Evolutionary conservation across 2,329 filamentous ascomycete species (phyloP), one percentile per base, ranked within the genome.

Genomic region (Talaromyces sp.): DNA sequence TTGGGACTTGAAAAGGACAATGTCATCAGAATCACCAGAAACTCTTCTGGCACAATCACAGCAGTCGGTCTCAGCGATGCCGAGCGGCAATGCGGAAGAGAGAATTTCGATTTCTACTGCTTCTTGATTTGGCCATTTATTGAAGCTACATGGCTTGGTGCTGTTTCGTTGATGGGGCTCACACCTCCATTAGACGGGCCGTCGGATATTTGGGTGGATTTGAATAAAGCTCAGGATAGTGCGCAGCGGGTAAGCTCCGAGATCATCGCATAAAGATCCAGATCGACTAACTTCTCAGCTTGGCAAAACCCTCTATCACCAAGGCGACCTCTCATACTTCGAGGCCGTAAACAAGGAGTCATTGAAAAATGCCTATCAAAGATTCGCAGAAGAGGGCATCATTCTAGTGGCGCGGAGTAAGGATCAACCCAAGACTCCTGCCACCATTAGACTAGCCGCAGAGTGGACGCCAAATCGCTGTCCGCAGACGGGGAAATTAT

Each of bases 51-150:
- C 5, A 83, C 82, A 0, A 82, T 84, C 0, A 85, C 92, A n/a
- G 81, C 82, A 63, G 81, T 97, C 43, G 92, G 92, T 4, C 82
- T 99, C 8, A 89, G 90, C 19, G 86, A 90, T 6, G 80, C 85
- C 3, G 95, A 99, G 77, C 85, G 93, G 19, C 83, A 85, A 35
- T 88, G 86, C 7, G 95, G 95, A 1, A 84, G 94, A 43, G 95
- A 99, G 77, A 98, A 97, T 72, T 99, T 91, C 73, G 95, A 99
- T 74, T 99, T 99, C 78, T 98, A 98, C 80, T 98, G 94, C 80
- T 99, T 98, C 83, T 81, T 99, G 22, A 92, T 99, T 68, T 99
- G 95, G 95, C 95, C 95, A 0, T 99, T 99, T 71, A 93, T 98
- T 69, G 95, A 99, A 78, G 90, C 93, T 0, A 90, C 87, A 61